Percentiles rank a stretch among this genome's conserved stretches.
phyloP scores from a whole-genome alignment of 2,329 filamentous ascomycete species.

The Coleophoma crateriformis region DNA sequence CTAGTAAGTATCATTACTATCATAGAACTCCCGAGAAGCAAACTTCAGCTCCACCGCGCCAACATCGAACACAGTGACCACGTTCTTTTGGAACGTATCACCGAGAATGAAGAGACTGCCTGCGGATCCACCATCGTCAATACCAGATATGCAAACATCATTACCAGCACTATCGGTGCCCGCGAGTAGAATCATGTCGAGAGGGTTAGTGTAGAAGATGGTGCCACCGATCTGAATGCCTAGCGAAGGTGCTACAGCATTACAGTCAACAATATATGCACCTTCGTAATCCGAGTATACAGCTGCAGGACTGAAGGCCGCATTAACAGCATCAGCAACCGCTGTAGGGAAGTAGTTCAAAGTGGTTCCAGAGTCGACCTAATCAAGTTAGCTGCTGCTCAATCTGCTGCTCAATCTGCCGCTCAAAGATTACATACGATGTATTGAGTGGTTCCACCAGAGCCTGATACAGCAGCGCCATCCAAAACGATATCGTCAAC shows the following conservation, averaged over 20 bases:
- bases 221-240: constrained; percentile 32
- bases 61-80: constrained; percentile 44
- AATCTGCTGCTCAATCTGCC: too few relatives aligned
- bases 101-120: constrained; percentile 33
- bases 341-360: constrained; percentile 33
- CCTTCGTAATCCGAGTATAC: constrained; percentile 22
- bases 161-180: constrained; percentile 11
- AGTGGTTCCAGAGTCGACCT: constrained; percentile 36
- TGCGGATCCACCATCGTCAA: constrained; percentile 24
- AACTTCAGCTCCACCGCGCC: constrained; percentile 41
- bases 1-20: constrained; percentile 3
- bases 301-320: constrained; percentile 35
- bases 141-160: constrained; percentile 26
- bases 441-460: constrained; percentile 7
- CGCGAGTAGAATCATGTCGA: constrained; percentile 24
- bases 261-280: constrained; percentile 34
- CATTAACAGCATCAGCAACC: constrained; percentile 31
- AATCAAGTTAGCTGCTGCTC: background rate
- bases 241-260: constrained; percentile 32
- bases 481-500: constrained; percentile 7
- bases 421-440: constrained; percentile 5
- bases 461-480: constrained; percentile 1
- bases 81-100: constrained; percentile 42
- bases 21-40: constrained; percentile 25
- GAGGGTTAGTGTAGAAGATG: constrained; percentile 23